Evolutionary conservation across 805 yeast species (phyloP).

Genomic region (Monosporozyma siamensis): DNA sequence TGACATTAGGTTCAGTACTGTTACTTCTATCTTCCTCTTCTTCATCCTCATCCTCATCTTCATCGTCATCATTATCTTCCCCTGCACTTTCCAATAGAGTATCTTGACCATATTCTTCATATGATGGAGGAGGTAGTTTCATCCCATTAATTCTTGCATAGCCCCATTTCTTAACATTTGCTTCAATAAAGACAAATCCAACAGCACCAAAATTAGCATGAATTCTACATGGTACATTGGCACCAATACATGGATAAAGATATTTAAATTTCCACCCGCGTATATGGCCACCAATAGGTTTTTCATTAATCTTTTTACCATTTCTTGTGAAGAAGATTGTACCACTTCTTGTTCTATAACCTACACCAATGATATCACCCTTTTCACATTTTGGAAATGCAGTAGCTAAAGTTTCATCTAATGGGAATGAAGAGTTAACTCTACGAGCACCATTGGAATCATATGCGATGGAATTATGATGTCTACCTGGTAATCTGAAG

Average conservation of each 20-base stretch:
- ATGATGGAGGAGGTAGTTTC: constrained; percentile 90
- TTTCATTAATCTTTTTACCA: constrained; percentile 80
- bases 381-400: constrained; percentile 53
- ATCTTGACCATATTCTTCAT: constrained; percentile 70
- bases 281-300: constrained; percentile 70
- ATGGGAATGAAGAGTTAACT: constrained; percentile 62
- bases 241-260: constrained; percentile 83
- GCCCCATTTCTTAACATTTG: constrained; percentile 92
- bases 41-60: constrained; percentile 23
- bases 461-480: constrained; percentile 74
- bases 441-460: constrained; percentile 79
- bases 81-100: constrained; percentile 58
- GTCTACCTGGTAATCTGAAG: constrained; percentile 89
- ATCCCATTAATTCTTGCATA: constrained; percentile 84
- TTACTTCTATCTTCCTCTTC: constrained; percentile 10
- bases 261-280: constrained; percentile 61
- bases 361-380: constrained; percentile 92
- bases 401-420: constrained; percentile 37
- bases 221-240: constrained; percentile 70
- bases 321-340: constrained; percentile 89
- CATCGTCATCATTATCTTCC: constrained; percentile 25
- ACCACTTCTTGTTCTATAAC: constrained; percentile 74
- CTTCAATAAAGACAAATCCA: constrained; percentile 87
- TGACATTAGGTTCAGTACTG: not conserved
- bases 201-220: constrained; percentile 84